phyloP scores from a whole-genome alignment of 179 eudicot species.

The Silene vulgaris region DNA sequence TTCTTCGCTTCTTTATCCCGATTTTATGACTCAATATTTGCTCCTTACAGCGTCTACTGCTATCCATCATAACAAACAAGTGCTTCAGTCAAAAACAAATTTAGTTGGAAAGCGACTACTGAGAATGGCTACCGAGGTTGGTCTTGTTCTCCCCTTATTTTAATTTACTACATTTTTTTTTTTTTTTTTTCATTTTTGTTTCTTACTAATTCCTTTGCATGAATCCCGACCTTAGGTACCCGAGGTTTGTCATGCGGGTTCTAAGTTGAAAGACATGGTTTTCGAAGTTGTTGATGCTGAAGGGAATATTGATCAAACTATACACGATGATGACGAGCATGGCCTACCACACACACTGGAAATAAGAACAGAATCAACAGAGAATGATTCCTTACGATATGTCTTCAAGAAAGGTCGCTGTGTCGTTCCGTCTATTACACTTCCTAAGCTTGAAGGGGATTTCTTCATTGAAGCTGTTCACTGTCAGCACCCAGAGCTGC shows the following conservation, averaged over 20 bases:
- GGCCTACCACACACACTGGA: conserved; percentile 40
- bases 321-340: conserved; percentile 40
- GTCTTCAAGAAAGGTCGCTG: conserved; percentile 51
- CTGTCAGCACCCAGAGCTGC: conserved; percentile 46
- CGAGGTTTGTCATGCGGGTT: conserved; percentile 39
- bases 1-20: neutral
- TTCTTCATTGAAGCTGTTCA: conserved; percentile 44
- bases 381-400: conserved; percentile 36
- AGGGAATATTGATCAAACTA: conserved; percentile 44
- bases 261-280: conserved; percentile 38
- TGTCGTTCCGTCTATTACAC: conserved; percentile 40
- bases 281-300: conserved; percentile 48
- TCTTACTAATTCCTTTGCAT: neutral
- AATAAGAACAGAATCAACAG: conserved; percentile 30
- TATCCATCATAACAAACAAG: conserved; percentile 21
- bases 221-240: conserved; percentile 43
- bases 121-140: conserved; percentile 38
- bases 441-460: conserved; percentile 43
- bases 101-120: conserved; percentile 50
- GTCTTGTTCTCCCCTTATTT: conserved; percentile 17
- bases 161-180: neutral
- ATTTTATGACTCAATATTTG: neutral
- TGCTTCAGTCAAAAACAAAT: conserved; percentile 30
- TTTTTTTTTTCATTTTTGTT: no score
- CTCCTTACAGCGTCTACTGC: conserved; percentile 51